Evolutionary conservation across 1,284 basidiomycete species (phyloP).

Genomic region (Tilletia setariae): DNA sequence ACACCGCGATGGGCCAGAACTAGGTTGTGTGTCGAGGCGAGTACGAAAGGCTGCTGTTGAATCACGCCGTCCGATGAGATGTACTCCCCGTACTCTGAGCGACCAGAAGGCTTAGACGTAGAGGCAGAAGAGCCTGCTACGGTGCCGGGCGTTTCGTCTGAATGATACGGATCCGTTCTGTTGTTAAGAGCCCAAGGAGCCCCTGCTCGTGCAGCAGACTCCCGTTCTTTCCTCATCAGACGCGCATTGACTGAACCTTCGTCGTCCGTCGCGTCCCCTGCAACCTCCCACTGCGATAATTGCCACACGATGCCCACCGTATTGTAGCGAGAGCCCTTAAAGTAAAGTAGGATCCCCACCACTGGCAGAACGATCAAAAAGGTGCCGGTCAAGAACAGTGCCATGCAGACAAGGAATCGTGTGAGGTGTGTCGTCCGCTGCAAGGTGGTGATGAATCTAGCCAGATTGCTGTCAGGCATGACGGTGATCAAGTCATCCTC

Average conservation of each 20-base stretch:
- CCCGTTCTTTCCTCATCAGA: neutral
- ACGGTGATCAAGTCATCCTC: neutral
- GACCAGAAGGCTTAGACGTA: neutral
- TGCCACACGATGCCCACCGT: conserved; percentile 10
- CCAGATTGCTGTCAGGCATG: neutral
- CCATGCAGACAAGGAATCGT: neutral
- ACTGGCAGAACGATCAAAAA: conserved; percentile 10
- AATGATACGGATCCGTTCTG: neutral
- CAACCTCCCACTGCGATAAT: conserved; percentile 8
- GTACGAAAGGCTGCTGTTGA: neutral
- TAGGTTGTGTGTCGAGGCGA: neutral
- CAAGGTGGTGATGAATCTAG: neutral
- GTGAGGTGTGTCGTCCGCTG: neutral
- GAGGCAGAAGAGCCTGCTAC: neutral
- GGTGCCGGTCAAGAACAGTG: conserved; percentile 1
- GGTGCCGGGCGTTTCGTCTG: neutral
- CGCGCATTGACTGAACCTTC: neutral
- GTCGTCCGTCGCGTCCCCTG: neutral
- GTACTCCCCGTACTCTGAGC: neutral
- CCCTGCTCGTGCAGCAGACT: neutral
- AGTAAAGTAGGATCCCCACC: neutral
- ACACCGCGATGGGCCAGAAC: conserved; percentile 11
- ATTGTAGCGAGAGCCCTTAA: conserved; percentile 7
- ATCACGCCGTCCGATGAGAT: neutral
- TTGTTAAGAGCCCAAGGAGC: neutral